Percentiles rank a stretch among this genome's conserved stretches.
These are phyloP conservation scores for Phaffomyces antillensis DNA, from an alignment of 805 yeast species.

Conservation along the genomic window DNA sequence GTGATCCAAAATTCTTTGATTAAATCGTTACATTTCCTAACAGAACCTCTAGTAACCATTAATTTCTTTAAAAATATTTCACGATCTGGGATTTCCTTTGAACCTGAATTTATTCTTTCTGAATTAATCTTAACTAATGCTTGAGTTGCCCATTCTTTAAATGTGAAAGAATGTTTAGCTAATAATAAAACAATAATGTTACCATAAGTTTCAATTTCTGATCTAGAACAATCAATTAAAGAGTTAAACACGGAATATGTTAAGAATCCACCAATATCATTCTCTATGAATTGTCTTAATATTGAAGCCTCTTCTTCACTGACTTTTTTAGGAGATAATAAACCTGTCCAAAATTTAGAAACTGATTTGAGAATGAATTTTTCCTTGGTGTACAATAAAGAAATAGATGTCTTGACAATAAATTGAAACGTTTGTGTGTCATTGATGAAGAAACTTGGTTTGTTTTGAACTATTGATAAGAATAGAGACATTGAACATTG, in stretches of 20 bases:
- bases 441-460: constrained; percentile 41
- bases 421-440: constrained; percentile 23
- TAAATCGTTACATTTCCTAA: constrained; percentile 47
- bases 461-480: constrained; percentile 39
- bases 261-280: constrained; percentile 22
- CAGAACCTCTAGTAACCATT: constrained; percentile 55
- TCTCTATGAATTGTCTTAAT: constrained; percentile 25
- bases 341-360: constrained; percentile 45
- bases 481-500: constrained; percentile 47
- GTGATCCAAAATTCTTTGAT: constrained; percentile 61
- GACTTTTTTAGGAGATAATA: constrained; percentile 41
- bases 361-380: constrained; percentile 42
- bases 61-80: constrained; percentile 48
- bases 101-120: constrained; percentile 20
- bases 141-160: constrained; percentile 40
- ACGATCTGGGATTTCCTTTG: constrained; percentile 24
- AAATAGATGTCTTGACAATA: constrained; percentile 22
- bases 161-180: constrained; percentile 41
- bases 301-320: constrained; percentile 33
- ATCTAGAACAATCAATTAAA: constrained; percentile 46
- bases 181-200: constrained; percentile 43
- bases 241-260: constrained; percentile 33
- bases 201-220: constrained; percentile 52
- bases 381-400: constrained; percentile 36
- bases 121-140: constrained; percentile 24